phyloP scores from a whole-genome alignment of 257 asterid species.

The Oldenlandia corymbosa region DNA sequence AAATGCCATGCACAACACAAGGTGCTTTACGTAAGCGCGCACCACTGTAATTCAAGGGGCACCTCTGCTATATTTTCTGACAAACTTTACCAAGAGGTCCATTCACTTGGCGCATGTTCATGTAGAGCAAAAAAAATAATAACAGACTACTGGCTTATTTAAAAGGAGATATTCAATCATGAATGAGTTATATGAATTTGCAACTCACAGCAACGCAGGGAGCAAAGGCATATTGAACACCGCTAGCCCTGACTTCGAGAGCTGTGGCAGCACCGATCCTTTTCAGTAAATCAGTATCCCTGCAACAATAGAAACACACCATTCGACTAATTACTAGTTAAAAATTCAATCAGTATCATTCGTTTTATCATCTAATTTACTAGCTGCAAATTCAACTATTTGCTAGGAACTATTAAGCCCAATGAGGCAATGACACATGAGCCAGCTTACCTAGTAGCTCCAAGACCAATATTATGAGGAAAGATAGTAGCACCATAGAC shows the following conservation, averaged over 20 bases:
- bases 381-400: not conserved
- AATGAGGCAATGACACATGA: not conserved
- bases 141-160: not conserved
- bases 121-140: not conserved
- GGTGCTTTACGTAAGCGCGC: not conserved
- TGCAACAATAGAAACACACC: slow-evolving; percentile 12
- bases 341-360: not conserved
- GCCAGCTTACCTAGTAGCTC: slow-evolving; percentile 72
- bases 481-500: slow-evolving; percentile 88
- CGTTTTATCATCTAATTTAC: no score
- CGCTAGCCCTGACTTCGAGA: slow-evolving; percentile 91
- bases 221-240: slow-evolving; percentile 84
- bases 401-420: not conserved
- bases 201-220: slow-evolving; percentile 97
- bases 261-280: slow-evolving; percentile 89
- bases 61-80: not conserved
- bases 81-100: not conserved
- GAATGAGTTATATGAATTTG: not conserved
- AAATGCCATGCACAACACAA: not conserved
- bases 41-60: not conserved
- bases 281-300: slow-evolving; percentile 67
- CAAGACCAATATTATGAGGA: slow-evolving; percentile 90
- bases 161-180: not conserved
- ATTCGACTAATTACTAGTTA: not conserved
- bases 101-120: not conserved